Evolutionary conservation across 75 land plant species (phyloP).

Genomic region (Sequoia sempervirens): DNA sequence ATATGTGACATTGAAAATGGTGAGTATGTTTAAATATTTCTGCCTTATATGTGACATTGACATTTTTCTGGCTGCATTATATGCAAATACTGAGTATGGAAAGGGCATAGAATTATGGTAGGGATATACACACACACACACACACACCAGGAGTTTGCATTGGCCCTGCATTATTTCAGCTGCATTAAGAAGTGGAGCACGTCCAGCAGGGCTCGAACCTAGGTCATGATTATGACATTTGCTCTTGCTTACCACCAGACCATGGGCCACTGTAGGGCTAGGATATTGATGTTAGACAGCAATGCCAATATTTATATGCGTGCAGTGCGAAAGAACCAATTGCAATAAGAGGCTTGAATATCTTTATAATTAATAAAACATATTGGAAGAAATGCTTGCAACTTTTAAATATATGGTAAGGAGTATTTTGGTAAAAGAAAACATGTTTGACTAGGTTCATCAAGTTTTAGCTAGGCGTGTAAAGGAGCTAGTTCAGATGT

Average conservation of each 20-base stretch:
- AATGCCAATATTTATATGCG: not conserved
- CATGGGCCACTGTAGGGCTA: not conserved
- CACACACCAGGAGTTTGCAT: not conserved
- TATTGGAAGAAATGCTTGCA: not conserved
- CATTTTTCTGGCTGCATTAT: not conserved
- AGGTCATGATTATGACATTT: not conserved
- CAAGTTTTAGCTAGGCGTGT: not conserved
- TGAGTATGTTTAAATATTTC: slow-evolving; percentile 10
- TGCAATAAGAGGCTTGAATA: not conserved
- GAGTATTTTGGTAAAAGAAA: not conserved
- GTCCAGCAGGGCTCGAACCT: not conserved
- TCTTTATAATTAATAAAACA: not conserved
- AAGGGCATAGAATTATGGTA: too few relatives aligned
- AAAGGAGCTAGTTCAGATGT: not conserved
- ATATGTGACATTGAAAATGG: slow-evolving; percentile 76
- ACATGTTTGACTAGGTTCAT: not conserved
- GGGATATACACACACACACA: too few relatives aligned
- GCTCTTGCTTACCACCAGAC: not conserved
- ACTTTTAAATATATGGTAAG: not conserved
- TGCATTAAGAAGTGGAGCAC: not conserved
- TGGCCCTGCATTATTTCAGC: not conserved
- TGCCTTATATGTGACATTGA: not conserved
- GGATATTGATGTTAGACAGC: not conserved
- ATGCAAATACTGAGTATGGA: not conserved
- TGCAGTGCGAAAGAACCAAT: not conserved